phyloP scores from a whole-genome alignment of 129 eudicot species.

The Centrapalus pauciflorus region DNA sequence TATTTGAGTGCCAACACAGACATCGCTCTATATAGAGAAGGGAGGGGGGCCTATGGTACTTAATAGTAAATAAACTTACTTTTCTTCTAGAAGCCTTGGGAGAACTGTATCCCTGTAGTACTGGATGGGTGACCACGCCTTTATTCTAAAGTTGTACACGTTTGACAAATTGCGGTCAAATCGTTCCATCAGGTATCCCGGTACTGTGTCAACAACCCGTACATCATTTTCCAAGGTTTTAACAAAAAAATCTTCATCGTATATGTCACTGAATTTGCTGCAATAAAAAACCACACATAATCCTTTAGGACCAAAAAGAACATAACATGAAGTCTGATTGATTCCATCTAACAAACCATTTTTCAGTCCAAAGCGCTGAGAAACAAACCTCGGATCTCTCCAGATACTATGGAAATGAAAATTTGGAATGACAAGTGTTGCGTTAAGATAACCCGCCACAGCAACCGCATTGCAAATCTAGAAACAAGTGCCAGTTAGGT shows the following conservation, averaged over 20 bases:
- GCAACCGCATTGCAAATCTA: conserved; percentile 99
- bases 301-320: neutral
- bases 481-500: conserved; percentile 5
- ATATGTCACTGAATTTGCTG: conserved; percentile 91
- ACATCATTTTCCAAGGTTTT: conserved; percentile 74
- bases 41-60: too few species aligned
- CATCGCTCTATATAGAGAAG: neutral
- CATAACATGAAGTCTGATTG: neutral
- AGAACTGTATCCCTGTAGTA: conserved; percentile 85
- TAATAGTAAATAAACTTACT: conserved; percentile 49
- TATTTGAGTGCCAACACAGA: neutral
- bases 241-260: conserved; percentile 68
- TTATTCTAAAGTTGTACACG: conserved; percentile 82
- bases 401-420: conserved; percentile 97
- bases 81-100: conserved; percentile 91
- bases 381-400: conserved; percentile 92
- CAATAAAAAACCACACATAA: conserved; percentile 26
- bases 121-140: conserved; percentile 77
- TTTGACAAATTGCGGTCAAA: conserved; percentile 84
- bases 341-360: too few species aligned
- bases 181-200: conserved; percentile 90
- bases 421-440: conserved; percentile 93
- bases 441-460: conserved; percentile 99
- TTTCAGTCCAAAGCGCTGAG: too few species aligned
- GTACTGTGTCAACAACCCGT: conserved; percentile 64